Conservation (phyloP, 768 basidiomycete species). For the Leucogyrophana mollusca region DNA sequence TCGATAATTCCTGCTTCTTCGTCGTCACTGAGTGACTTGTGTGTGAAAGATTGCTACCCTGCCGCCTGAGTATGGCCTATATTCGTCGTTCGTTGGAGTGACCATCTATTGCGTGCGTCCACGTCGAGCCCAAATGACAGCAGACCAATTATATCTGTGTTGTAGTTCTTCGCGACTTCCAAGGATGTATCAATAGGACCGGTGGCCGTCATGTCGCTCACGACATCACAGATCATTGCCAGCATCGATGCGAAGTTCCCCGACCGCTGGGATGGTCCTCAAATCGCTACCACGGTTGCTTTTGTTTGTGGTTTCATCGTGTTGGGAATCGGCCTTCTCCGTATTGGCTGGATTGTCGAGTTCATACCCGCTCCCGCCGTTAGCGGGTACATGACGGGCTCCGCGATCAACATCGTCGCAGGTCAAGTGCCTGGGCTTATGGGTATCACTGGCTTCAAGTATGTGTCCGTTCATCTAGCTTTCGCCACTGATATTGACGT, state of each 20-base stretch:
- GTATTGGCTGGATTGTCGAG: slow-evolving; percentile 93
- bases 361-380: slow-evolving; percentile 88
- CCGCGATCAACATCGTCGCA: slow-evolving; percentile 88
- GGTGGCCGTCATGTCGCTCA: slow-evolving; percentile 97
- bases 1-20: neutral
- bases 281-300: slow-evolving; percentile 83
- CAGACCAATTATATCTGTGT: neutral
- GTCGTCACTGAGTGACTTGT: slow-evolving; percentile 1
- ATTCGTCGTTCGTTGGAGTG: slow-evolving; percentile 90
- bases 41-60: slow-evolving; percentile 73
- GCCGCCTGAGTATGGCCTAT: slow-evolving; percentile 85
- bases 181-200: slow-evolving; percentile 99
- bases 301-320: slow-evolving; percentile 91
- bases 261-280: slow-evolving; percentile 57
- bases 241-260: slow-evolving; percentile 55
- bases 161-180: slow-evolving; percentile 89
- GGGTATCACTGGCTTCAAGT: slow-evolving; percentile 86
- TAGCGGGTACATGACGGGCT: slow-evolving; percentile 95
- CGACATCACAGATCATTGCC: slow-evolving; percentile 77
- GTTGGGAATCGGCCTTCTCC: slow-evolving; percentile 82
- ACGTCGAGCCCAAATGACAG: neutral
- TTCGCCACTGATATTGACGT: slow-evolving; percentile 4
- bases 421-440: slow-evolving; percentile 89
- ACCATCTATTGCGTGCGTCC: slow-evolving; percentile 74
- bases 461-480: slow-evolving; percentile 21